A percentile compares a stretch with the other conserved stretches of the same genome.
phyloP scores from a whole-genome alignment of 257 asterid species.

The Ophiorrhiza pumila region DNA sequence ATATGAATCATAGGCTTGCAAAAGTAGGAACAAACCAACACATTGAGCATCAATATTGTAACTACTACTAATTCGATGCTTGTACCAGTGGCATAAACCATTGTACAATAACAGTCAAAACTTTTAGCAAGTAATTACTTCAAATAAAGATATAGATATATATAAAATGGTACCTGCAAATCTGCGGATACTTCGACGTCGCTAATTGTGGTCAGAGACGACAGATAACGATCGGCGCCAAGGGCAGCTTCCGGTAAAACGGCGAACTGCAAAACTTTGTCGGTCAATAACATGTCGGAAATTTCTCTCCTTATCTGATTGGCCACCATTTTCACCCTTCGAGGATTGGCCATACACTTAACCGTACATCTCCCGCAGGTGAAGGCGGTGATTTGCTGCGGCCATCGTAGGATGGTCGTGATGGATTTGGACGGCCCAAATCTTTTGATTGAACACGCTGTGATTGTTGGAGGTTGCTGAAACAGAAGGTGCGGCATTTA shows the following conservation, averaged over 20 bases:
- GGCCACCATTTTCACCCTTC: constrained; percentile 98
- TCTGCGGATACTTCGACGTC: constrained; percentile 92
- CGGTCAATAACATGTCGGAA: constrained; percentile 82
- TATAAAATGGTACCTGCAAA: constrained; percentile 59
- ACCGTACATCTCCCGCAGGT: constrained; percentile 22
- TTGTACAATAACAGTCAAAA: neutral
- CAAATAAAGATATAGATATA: neutral
- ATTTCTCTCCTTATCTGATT: constrained; percentile 90
- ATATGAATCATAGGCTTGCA: too few relatives aligned
- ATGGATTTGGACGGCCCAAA: constrained; percentile 30
- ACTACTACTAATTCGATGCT: too few relatives aligned
- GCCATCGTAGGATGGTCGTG: constrained; percentile 27
- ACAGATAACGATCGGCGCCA: constrained; percentile 92
- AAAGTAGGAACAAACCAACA: too few relatives aligned
- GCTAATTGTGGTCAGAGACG: constrained; percentile 87
- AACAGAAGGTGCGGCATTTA: constrained; percentile 61
- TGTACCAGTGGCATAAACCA: too few relatives aligned
- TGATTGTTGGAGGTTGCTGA: constrained; percentile 26
- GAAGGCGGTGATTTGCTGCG: constrained; percentile 10
- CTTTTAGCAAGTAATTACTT: neutral
- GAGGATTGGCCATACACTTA: constrained; percentile 89
- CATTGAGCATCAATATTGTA: too few relatives aligned
- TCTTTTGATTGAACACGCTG: constrained; percentile 22
- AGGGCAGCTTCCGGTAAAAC: constrained; percentile 93
- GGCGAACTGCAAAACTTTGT: constrained; percentile 86